These are phyloP conservation scores for Phytophthora sp. DNA, from an alignment of 352 stramenopile species.

Conservation along the genomic window DNA sequence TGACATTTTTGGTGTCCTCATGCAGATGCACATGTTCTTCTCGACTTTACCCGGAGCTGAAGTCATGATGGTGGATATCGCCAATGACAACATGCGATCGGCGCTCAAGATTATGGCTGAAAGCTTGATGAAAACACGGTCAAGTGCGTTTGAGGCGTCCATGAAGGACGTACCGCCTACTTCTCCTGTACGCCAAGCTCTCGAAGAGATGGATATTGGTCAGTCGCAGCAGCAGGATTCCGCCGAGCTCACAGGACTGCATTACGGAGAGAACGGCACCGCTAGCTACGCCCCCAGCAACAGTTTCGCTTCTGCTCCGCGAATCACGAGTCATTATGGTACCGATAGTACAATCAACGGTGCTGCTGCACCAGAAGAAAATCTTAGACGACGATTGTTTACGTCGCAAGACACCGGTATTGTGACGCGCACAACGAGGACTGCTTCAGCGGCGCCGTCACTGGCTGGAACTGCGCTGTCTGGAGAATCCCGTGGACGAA, in stretches of 20 bases:
- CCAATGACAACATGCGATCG: slow-evolving; percentile 78
- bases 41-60: slow-evolving; percentile 70
- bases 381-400: slow-evolving; percentile 64
- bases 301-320: slow-evolving; percentile 16
- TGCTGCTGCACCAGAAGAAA: slow-evolving; percentile 31
- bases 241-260: slow-evolving; percentile 23
- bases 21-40: slow-evolving; percentile 90
- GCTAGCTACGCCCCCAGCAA: slow-evolving; percentile 23
- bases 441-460: slow-evolving; percentile 23
- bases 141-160: slow-evolving; percentile 58
- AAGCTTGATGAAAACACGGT: slow-evolving; percentile 59
- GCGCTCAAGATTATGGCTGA: slow-evolving; percentile 73
- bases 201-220: slow-evolving; percentile 46
- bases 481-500: slow-evolving; percentile 43
- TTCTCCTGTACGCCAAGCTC: slow-evolving; percentile 57
- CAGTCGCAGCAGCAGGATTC: slow-evolving; percentile 31
- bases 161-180: slow-evolving; percentile 66
- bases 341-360: slow-evolving; percentile 6
- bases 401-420: slow-evolving; percentile 16
- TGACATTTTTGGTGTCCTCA: slow-evolving; percentile 83
- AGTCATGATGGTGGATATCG: slow-evolving; percentile 72
- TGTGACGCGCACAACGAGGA: slow-evolving; percentile 23
- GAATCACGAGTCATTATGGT: slow-evolving; percentile 32
- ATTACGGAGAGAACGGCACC: slow-evolving; percentile 23
- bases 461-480: slow-evolving; percentile 13